A percentile compares a stretch with the other conserved stretches of the same genome.
These are phyloP conservation scores for Catunica adiposa DNA, from an alignment of 2,329 filamentous ascomycete genomes.

Conservation along the genomic window DNA sequence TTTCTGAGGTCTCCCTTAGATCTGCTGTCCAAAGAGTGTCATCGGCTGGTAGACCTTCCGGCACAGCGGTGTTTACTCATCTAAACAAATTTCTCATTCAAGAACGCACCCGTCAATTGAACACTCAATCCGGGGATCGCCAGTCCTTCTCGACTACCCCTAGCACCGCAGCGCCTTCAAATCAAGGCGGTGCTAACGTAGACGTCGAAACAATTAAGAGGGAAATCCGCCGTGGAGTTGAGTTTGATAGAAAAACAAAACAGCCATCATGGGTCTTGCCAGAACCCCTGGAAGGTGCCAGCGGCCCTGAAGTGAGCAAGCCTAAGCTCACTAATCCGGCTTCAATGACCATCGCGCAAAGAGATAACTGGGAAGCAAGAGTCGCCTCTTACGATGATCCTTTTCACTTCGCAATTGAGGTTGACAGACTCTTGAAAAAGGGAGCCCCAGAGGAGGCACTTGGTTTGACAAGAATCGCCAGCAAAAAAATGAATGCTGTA, in stretches of 20 bases:
- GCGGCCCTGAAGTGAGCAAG: neutral
- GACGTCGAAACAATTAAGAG: constrained; percentile 11
- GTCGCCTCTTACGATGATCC: constrained; percentile 46
- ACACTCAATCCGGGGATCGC: neutral
- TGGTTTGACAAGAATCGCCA: constrained; percentile 51
- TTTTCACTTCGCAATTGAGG: constrained; percentile 51
- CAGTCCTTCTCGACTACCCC: constrained; percentile 2
- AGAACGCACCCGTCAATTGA: constrained; percentile 8
- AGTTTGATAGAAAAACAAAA: constrained; percentile 12
- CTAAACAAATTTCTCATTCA: constrained; percentile 7
- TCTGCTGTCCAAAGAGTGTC: neutral
- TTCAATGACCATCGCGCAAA: constrained; percentile 8
- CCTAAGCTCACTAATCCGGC: neutral
- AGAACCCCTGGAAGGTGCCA: neutral
- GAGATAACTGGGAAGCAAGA: neutral
- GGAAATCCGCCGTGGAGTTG: constrained; percentile 9
- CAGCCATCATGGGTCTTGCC: constrained; percentile 14
- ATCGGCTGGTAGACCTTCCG: neutral
- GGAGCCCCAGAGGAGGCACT: constrained; percentile 50
- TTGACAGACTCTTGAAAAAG: constrained; percentile 41
- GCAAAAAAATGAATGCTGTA: constrained; percentile 42
- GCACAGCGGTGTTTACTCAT: neutral
- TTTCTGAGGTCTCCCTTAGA: constrained; percentile 11
- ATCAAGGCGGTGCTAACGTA: neutral
- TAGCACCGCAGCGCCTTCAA: neutral